Evolutionary conservation across 1,139 yeast species (phyloP).

Genomic region (Yamadazyma trypodendri): DNA sequence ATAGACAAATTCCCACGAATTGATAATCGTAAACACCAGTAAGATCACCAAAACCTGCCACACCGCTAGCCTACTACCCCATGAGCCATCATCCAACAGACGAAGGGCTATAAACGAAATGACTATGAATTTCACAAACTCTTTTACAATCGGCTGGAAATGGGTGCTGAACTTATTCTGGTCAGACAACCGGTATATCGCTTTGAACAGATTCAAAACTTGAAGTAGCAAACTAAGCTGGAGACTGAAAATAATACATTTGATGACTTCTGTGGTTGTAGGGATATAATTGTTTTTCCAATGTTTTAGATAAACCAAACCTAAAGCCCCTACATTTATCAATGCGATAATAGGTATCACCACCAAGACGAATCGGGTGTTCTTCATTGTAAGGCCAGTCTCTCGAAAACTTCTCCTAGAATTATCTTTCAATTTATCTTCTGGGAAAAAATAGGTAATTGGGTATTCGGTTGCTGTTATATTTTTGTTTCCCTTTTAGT

Average conservation of each 20-base stretch:
- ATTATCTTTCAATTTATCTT: too few species aligned
- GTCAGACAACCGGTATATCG: slow-evolving; percentile 13
- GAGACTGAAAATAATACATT: slow-evolving; percentile 12
- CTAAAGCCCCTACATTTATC: not conserved
- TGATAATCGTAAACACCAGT: slow-evolving; percentile 7
- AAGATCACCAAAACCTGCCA: slow-evolving; percentile 10
- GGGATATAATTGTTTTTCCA: slow-evolving; percentile 9
- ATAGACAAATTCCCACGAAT: slow-evolving; percentile 7
- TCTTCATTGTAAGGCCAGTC: not conserved
- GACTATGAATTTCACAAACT: slow-evolving; percentile 11
- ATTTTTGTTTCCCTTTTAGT: not conserved
- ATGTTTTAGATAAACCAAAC: not conserved
- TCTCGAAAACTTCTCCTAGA: too few species aligned
- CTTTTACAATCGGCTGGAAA: slow-evolving; percentile 14
- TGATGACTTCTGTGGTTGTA: slow-evolving; percentile 8
- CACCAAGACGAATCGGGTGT: slow-evolving; percentile 1
- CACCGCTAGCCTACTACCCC: slow-evolving; percentile 8
- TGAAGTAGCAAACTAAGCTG: slow-evolving; percentile 9
- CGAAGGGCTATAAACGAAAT: slow-evolving; percentile 15
- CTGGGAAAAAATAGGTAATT: too few species aligned
- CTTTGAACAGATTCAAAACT: slow-evolving; percentile 11
- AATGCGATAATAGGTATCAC: slow-evolving; percentile 2
- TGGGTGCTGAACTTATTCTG: slow-evolving; percentile 10
- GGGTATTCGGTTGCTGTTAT: too few species aligned
- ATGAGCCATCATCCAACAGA: slow-evolving; percentile 6